Conservation (phyloP, 2,329 filamentous ascomycete genomes). For the Ceratocystis alfenasii region DNA sequence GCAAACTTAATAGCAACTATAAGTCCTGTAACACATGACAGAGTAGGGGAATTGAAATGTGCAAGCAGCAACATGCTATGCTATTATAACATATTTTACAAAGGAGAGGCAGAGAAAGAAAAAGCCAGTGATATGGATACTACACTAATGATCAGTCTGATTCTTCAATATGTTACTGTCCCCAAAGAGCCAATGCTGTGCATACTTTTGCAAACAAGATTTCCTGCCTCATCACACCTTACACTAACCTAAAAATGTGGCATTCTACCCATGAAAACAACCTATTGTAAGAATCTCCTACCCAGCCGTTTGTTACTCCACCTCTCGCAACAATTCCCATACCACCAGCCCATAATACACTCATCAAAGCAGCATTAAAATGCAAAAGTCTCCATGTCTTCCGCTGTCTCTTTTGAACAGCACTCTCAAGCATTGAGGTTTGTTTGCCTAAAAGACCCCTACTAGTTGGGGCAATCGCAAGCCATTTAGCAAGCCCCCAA, state of each 20-base stretch:
- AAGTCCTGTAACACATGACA: no score
- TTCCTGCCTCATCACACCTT: no score
- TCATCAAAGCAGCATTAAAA: slow-evolving; percentile 44
- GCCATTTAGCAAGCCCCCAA: slow-evolving; percentile 77
- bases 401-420: slow-evolving; percentile 42
- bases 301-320: slow-evolving; percentile 62
- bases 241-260: neutral
- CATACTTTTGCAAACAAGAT: no score
- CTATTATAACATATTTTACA: no score
- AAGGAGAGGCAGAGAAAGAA: no score
- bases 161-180: no score
- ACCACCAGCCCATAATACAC: slow-evolving; percentile 67
- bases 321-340: slow-evolving; percentile 67
- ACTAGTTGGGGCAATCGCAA: slow-evolving; percentile 49
- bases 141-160: no score
- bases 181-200: no score
- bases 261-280: slow-evolving; percentile 33
- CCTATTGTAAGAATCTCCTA: slow-evolving; percentile 67
- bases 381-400: slow-evolving; percentile 63
- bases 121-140: no score
- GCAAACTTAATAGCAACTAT: no score
- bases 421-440: slow-evolving; percentile 37
- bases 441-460: slow-evolving; percentile 37
- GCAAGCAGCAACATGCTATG: no score
- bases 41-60: no score